These are phyloP conservation scores for Daldinia sp. DNA, from an alignment of 2,329 filamentous ascomycete species.

Conservation along the genomic window DNA sequence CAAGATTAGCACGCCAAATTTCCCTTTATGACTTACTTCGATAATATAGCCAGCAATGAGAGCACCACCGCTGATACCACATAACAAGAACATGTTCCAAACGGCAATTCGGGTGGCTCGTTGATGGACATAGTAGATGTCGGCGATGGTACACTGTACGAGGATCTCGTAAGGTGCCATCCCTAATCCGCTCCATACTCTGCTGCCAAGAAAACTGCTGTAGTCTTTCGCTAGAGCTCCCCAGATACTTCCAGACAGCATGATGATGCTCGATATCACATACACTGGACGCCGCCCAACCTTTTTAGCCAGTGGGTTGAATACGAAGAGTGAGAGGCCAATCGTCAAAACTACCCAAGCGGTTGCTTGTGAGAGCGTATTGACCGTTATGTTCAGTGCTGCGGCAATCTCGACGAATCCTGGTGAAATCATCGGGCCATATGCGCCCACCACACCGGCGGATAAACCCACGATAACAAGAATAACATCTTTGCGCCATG, in stretches of 20 bases:
- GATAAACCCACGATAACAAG: conserved; percentile 60
- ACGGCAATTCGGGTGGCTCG: conserved; percentile 58
- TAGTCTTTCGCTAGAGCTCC: conserved; percentile 59
- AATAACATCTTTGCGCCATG: conserved; percentile 61
- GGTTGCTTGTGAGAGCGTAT: conserved; percentile 59
- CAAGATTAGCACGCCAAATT: background rate
- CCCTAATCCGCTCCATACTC: conserved; percentile 61
- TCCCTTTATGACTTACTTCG: conserved; percentile 41
- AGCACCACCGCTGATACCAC: conserved; percentile 57
- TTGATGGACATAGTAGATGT: conserved; percentile 61
- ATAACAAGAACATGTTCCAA: conserved; percentile 57
- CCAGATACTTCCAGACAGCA: conserved; percentile 63
- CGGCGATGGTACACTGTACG: conserved; percentile 64
- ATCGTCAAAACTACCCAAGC: conserved; percentile 63
- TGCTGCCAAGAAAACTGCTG: conserved; percentile 59
- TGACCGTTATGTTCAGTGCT: conserved; percentile 58
- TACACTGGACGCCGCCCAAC: conserved; percentile 64
- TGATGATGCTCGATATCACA: conserved; percentile 59
- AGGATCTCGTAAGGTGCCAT: conserved; percentile 66
- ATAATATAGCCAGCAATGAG: conserved; percentile 58
- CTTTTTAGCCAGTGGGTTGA: conserved; percentile 64
- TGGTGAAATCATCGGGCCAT: conserved; percentile 64
- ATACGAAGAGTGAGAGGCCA: conserved; percentile 62
- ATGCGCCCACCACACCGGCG: conserved; percentile 62
- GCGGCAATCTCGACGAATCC: conserved; percentile 61